Base-by-base conservation (phyloP, 106 monocot species). In the Allium fistulosum region DNA sequence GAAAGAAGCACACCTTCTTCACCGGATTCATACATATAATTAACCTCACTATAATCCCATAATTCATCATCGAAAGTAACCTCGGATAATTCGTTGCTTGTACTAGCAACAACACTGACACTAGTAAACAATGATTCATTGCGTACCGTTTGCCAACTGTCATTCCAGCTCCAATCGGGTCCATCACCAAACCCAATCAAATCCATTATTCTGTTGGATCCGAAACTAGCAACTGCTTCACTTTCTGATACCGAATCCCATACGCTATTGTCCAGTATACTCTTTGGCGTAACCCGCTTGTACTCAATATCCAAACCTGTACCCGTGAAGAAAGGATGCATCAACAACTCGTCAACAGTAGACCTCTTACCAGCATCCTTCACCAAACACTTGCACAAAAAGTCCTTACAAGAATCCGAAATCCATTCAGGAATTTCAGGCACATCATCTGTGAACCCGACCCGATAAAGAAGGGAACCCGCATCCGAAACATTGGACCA, bases 211-310 rank as follows among this genome's bases (percentile, higher is more conserved):
- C 16, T 78, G 75, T 49, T 13, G 37, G 26, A 11, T 37, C 16
- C 59, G 10, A 1, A 28, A 6, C 62, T 74, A 11, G 46, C 59
- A 14, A 76, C 60, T 6, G 73, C 79, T 4, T 67, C 76, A 0
- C 77, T 71, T 14, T 69, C 72, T 45, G 81, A 78, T 11, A 75
- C 10, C 11, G 86, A 81, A 16, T 78, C 74, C 92, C 92, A 85
- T 65, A 82, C 57, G 17, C 26, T 71, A 53, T 62, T 69, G 66
- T 92, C 92, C 10, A 91, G 77, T 26, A 69, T 75, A 58, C 87
- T 88, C 72, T 87, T 92, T 0, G 92, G 92, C n/a, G 92, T 85
- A 9, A 76, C 59, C 80, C 77, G 68, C 46, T 55, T 49, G 11
- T 22, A 14, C 46, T 57, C 46, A 1, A 4, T 4, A 61, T 16